Base-by-base conservation (phyloP, 2,329 filamentous ascomycete species). In the Cryphonectria japonica region DNA sequence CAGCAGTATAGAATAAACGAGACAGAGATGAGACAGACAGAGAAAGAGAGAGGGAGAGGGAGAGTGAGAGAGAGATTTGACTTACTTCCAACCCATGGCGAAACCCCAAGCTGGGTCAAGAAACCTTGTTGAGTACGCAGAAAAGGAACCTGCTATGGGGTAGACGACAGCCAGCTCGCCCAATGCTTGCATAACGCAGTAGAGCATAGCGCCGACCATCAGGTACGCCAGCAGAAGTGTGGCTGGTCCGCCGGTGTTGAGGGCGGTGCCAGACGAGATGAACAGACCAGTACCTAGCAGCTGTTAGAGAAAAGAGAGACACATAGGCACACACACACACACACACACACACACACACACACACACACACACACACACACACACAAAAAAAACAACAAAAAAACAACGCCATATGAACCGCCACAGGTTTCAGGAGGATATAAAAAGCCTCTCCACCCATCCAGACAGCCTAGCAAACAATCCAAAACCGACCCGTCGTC, bases 61-160 rank as follows among this genome's bases (percentile, higher is more conserved):
- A 37, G 2, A 37, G 1, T 9, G 37, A 37, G 37, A 39, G 37
- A 39, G 37, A 39, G 9, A 11, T 11, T 39, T 11, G 37, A 39
- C 89, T 80, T 80, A 93, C 86, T 97, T 97, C 94, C 94, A 97
- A 22, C 94, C 94, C 93, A 97, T 97, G 63, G 94, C 93, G 78
- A 97, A 97, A 0, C 94, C 94, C 94, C 94, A 97, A 0, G 95
- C 95, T 0, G 95, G 95, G 78, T 98, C 94, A 26, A 98, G 82
- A 77, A 98, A 98, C 26, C 95, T 89, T 41, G 94, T 97, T 26
- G 95, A 96, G 82, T 95, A 98, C 9, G 94, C 91, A 0, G 94
- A 93, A 79, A 98, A 98, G 3, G 94, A 97, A 69, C 95, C 95
- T 32, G 95, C 93, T 34, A 98, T 92, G 3, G 95, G 95, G 76